Percentiles rank a stretch among this genome's conserved stretches.
Evolutionary conservation across 805 yeast species (phyloP).

Genomic region (Wickerhamomyces xylosicus): DNA sequence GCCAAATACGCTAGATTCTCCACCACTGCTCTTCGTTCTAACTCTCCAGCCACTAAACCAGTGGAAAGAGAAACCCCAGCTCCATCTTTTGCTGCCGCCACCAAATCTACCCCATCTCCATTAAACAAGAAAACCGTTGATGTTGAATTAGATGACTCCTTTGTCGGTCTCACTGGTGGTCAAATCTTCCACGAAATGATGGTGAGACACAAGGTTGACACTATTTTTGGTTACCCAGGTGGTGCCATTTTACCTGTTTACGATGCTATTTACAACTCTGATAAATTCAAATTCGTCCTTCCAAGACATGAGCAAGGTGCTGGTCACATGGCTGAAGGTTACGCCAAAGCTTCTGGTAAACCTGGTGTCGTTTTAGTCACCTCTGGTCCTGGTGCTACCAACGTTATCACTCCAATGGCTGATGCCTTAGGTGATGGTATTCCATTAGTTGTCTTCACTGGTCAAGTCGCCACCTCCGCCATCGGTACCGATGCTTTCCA

Average conservation of each 20-base stretch:
- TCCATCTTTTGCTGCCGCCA: slow-evolving; percentile 16
- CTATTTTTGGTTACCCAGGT: slow-evolving; percentile 96
- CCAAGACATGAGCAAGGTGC: slow-evolving; percentile 99
- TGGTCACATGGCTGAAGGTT: slow-evolving; percentile 99
- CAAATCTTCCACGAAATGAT: slow-evolving; percentile 98
- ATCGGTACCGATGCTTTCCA: slow-evolving; percentile 99
- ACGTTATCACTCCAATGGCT: slow-evolving; percentile 96
- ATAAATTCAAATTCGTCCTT: slow-evolving; percentile 77
- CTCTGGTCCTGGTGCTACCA: slow-evolving; percentile 99
- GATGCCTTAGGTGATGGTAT: slow-evolving; percentile 97
- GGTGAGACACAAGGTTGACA: slow-evolving; percentile 91
- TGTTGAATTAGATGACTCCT: slow-evolving; percentile 60
- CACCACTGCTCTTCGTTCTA: slow-evolving; percentile 3
- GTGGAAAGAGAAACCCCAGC: slow-evolving; percentile 18
- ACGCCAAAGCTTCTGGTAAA: slow-evolving; percentile 89
- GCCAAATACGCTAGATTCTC: neutral
- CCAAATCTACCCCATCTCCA: slow-evolving; percentile 3
- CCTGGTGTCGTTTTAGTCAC: slow-evolving; percentile 97
- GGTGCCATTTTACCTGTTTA: slow-evolving; percentile 98
- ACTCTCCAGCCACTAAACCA: slow-evolving; percentile 1
- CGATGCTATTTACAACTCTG: slow-evolving; percentile 91
- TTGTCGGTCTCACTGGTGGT: slow-evolving; percentile 96
- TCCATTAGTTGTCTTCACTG: slow-evolving; percentile 92
- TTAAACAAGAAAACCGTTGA: slow-evolving; percentile 2
- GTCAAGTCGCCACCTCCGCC: slow-evolving; percentile 92